Percentiles rank a stretch among this genome's conserved stretches.
These are phyloP conservation scores for Starmerella ratchasimensis DNA, from an alignment of 805 yeast species.

Conservation along the genomic window DNA sequence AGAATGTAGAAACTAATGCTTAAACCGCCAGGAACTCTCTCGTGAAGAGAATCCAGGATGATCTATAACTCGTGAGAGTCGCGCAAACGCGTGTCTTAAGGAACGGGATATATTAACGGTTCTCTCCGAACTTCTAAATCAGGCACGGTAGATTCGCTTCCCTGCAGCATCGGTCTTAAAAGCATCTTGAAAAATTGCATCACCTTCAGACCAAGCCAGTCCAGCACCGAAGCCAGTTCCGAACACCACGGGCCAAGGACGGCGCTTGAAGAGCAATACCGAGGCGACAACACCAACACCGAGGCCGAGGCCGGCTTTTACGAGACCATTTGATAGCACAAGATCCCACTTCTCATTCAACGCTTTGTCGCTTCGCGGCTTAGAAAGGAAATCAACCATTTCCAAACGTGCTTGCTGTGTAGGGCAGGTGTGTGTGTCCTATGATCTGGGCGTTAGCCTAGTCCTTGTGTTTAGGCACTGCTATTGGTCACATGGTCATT, in stretches of 20 bases:
- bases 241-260: conserved; percentile 95
- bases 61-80: too few relatives aligned
- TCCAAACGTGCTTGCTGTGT: not conserved
- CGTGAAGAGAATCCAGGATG: too few relatives aligned
- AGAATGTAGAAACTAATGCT: too few relatives aligned
- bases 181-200: conserved; percentile 58
- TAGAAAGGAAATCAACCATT: conserved; percentile 10
- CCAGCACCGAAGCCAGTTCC: conserved; percentile 97
- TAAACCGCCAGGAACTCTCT: too few relatives aligned
- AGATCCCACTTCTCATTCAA: conserved; percentile 62
- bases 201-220: conserved; percentile 96
- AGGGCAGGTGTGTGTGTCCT: not conserved
- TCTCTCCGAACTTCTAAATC: not conserved
- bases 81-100: too few relatives aligned
- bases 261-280: conserved; percentile 77
- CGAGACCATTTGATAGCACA: conserved; percentile 83
- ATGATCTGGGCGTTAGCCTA: not conserved
- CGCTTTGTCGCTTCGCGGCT: conserved; percentile 21
- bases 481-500: conserved; percentile 2
- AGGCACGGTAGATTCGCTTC: conserved; percentile 15
- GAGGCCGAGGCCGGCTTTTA: conserved; percentile 90
- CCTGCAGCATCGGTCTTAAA: conserved; percentile 12
- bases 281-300: conserved; percentile 94
- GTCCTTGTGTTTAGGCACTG: not conserved
- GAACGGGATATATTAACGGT: not conserved